Percentiles rank a stretch among this genome's conserved stretches.
Conservation (phyloP, 805 yeast species). For the Lachancea nothofagi region DNA sequence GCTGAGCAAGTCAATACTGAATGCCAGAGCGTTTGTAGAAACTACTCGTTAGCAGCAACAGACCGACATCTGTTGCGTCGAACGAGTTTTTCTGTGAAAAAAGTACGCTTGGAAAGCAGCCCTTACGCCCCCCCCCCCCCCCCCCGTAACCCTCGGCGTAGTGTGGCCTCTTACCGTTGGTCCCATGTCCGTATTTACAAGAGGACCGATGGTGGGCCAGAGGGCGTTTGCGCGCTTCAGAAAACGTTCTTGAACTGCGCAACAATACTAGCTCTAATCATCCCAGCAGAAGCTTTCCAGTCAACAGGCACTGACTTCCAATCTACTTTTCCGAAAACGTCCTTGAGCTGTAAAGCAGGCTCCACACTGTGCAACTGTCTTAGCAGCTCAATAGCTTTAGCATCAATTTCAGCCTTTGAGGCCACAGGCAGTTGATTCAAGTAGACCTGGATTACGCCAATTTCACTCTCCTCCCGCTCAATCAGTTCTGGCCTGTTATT, state of each 20-base stretch:
- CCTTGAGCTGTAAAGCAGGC: constrained; percentile 26
- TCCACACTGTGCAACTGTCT: constrained; percentile 18
- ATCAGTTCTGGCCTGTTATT: constrained; percentile 49
- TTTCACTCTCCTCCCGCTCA: constrained; percentile 46
- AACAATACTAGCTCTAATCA: constrained; percentile 32
- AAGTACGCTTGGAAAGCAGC: too few relatives aligned
- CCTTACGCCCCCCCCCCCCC: too few relatives aligned
- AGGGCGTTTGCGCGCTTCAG: not conserved
- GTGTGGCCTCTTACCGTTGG: too few relatives aligned
- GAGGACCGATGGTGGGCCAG: not conserved
- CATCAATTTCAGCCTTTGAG: constrained; percentile 39
- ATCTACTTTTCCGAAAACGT: constrained; percentile 30
- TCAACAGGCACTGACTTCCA: constrained; percentile 33
- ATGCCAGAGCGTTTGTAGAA: too few relatives aligned
- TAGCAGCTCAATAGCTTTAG: constrained; percentile 28
- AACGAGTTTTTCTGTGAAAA: too few relatives aligned
- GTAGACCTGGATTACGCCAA: constrained; percentile 38
- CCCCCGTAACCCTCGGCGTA: too few relatives aligned
- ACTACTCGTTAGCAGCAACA: too few relatives aligned
- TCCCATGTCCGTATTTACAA: constrained; percentile 5
- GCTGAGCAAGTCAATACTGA: too few relatives aligned
- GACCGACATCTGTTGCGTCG: too few relatives aligned
- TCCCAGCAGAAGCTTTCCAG: constrained; percentile 35
- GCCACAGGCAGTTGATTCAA: constrained; percentile 43
- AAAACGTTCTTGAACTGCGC: constrained; percentile 21